Evolutionary conservation across 164 flowering plant genomes (phyloP), one percentile per base, ranked within the genome.

Genomic region (Amborella trichopoda): DNA sequence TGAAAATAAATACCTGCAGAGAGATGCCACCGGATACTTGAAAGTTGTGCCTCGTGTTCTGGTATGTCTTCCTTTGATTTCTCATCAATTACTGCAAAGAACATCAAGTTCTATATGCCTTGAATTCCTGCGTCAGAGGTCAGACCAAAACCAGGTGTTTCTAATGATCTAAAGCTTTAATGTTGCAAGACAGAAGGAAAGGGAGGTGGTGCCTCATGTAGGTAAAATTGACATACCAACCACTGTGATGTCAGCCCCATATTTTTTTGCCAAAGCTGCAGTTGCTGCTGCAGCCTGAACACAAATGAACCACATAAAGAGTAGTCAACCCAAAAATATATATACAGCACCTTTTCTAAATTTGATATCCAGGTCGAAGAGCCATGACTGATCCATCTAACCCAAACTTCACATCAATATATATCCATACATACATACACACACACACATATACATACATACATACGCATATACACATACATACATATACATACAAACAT

Each of bases 161-260:
- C 43, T 60, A 28, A 60, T 36, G 26, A 48, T 50, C 55, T 53
- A 48, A 24, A 40, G 50, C 47, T 33, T 23, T 23, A 25, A 26
- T 14, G 45, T 23, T 9, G 5, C 11, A 14, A 20, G 34, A 23
- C 41, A 37, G 2, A 37, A 20, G 18, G 26, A 54, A 27, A 37
- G 9, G 41, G 19, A 37, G 34, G 9, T 30, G 17, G 6, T 48
- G 12, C 30, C 6, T 14, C 36, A 38, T 8, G 42, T 13, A 44
- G 48, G 46, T 9, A 48, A 39, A 33, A 49, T 22, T 42, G 26
- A 47, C 79, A 66, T 74, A 85, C 97, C 83, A 21, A 85, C 82
- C 43, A 90, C 95, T n/a, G 98, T 90, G 46, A 91, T 81, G 48
- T 86, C 87, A 48, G 96, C 91, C 26, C 93, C 98, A 66, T 81